Conservation (phyloP, 2,329 filamentous ascomycete genomes). For the Colletotrichum sublineola region DNA sequence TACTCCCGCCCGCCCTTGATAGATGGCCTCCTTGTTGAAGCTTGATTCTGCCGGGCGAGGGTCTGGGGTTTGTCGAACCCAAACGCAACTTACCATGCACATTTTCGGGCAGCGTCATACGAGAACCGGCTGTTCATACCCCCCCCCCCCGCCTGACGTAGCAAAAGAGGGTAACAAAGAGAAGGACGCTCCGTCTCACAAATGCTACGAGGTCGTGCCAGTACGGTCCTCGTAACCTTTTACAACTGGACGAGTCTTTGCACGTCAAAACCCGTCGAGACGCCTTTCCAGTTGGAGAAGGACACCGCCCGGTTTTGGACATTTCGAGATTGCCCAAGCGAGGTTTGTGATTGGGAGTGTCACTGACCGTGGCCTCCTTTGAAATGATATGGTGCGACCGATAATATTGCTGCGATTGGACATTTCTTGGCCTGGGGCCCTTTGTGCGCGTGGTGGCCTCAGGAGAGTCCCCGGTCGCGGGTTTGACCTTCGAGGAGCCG, state of each 20-base stretch:
- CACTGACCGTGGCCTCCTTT: background rate
- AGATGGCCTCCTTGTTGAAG: background rate
- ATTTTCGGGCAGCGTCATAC: background rate
- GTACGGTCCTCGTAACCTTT: background rate
- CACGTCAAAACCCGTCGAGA: background rate
- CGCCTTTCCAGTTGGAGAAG: background rate
- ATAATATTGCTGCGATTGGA: background rate
- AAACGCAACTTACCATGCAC: background rate
- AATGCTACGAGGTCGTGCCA: background rate
- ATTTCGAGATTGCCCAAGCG: slow-evolving; percentile 2
- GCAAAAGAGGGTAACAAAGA: background rate
- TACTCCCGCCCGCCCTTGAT: background rate
- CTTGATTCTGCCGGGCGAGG: background rate
- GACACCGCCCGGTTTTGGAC: background rate
- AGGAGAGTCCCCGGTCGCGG: background rate
- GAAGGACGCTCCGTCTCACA: background rate
- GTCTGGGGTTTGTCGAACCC: background rate
- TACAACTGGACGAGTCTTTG: background rate
- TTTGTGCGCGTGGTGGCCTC: background rate
- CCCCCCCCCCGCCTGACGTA: background rate
- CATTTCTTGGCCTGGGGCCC: slow-evolving; percentile 11
- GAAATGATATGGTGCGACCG: background rate
- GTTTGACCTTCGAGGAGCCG: background rate
- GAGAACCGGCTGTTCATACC: background rate
- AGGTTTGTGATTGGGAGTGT: background rate